phyloP scores from a whole-genome alignment of 2,329 filamentous ascomycete species.

The Geoglossum cookeanum region DNA sequence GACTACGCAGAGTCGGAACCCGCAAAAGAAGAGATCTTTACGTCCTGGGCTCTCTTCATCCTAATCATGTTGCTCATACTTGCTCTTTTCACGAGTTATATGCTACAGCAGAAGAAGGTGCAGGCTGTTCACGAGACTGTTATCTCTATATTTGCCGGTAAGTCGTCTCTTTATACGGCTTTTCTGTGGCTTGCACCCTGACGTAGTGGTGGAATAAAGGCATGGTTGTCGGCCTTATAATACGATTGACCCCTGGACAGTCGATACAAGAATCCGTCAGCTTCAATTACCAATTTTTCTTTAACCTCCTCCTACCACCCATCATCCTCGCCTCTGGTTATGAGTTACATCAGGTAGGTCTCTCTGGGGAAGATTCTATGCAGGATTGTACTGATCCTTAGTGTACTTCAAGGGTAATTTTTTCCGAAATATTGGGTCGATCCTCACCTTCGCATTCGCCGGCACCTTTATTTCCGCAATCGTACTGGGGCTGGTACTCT shows the following conservation, averaged over 20 bases:
- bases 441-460: conserved; percentile 91
- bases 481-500: conserved; percentile 79
- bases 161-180: conserved; percentile 7
- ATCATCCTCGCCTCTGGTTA: conserved; percentile 96
- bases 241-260: conserved; percentile 62
- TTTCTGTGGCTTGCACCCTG: background rate
- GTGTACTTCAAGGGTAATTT: conserved; percentile 52
- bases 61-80: conserved; percentile 84
- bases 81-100: conserved; percentile 92
- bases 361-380: background rate
- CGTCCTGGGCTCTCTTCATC: conserved; percentile 95
- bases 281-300: conserved; percentile 99
- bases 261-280: conserved; percentile 80
- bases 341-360: conserved; percentile 67
- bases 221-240: conserved; percentile 83
- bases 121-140: conserved; percentile 97
- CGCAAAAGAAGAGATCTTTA: conserved; percentile 80
- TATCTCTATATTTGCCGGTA: conserved; percentile 91
- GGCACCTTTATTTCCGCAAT: conserved; percentile 94
- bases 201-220: conserved; percentile 31
- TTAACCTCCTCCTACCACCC: conserved; percentile 93
- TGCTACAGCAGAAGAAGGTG: conserved; percentile 89
- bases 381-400: background rate
- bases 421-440: conserved; percentile 94
- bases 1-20: conserved; percentile 44